Conservation (phyloP, 371 early-diverging fungal genomes). For the Zopfochytrium polystomum region DNA sequence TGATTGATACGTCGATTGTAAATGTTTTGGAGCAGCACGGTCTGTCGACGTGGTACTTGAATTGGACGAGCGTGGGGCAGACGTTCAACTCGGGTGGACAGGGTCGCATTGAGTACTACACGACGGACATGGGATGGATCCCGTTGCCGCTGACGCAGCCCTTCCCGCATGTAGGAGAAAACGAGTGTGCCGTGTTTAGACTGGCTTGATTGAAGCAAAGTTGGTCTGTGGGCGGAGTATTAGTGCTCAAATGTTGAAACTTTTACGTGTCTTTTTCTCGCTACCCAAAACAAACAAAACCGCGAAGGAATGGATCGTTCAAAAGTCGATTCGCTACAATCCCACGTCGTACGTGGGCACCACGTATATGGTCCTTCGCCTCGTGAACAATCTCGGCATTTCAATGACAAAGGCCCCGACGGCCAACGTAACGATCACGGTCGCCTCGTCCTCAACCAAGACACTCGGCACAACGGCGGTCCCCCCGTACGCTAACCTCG, state of each 20-base stretch:
- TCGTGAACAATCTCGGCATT: conserved; percentile 3
- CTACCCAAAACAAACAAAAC: not conserved
- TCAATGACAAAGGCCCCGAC: not conserved
- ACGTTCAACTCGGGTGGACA: conserved; percentile 10
- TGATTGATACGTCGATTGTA: conserved; percentile 11
- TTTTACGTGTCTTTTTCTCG: not conserved
- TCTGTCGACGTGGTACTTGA: conserved; percentile 24
- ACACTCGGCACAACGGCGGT: conserved; percentile 5
- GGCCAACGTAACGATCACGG: conserved; percentile 7
- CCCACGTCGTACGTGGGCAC: conserved; percentile 19
- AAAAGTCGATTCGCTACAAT: conserved; percentile 24
- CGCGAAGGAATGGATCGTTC: conserved; percentile 20
- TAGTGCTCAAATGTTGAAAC: too few relatives aligned
- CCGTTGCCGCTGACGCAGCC: conserved; percentile 13
- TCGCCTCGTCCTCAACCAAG: not conserved
- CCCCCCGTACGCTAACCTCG: conserved; percentile 9
- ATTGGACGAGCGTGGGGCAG: conserved; percentile 14
- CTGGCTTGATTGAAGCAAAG: not conserved
- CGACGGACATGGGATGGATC: conserved; percentile 12
- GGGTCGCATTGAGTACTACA: conserved; percentile 19
- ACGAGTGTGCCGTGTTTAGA: conserved; percentile 1
- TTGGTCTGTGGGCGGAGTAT: too few relatives aligned
- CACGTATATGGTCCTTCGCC: conserved; percentile 6
- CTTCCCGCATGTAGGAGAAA: conserved; percentile 23
- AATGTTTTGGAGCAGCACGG: conserved; percentile 20